Conservation (phyloP, 352 stramenopile genomes). For the Globisporangium ultimum region DNA sequence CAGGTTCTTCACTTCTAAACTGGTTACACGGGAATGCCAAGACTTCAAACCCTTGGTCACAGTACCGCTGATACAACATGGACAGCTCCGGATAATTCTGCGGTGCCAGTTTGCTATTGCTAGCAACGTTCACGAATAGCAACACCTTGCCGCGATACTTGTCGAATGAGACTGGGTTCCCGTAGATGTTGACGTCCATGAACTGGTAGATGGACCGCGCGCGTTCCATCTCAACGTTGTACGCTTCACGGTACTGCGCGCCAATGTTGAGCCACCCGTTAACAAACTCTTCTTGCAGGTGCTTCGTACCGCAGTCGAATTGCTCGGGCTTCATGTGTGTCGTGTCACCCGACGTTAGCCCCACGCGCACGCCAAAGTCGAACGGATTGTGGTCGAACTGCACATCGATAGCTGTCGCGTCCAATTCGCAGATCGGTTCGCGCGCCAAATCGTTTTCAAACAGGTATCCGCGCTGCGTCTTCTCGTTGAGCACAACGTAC, state of each 20-base stretch:
- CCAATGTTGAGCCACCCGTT: slow-evolving; percentile 1
- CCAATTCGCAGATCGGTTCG: neutral
- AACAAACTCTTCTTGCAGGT: neutral
- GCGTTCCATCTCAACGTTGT: too few relatives aligned
- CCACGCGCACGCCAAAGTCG: slow-evolving; percentile 4
- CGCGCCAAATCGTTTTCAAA: slow-evolving; percentile 7
- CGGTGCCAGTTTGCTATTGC: too few relatives aligned
- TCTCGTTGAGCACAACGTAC: slow-evolving; percentile 12
- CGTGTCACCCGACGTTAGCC: neutral
- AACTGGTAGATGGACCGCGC: too few relatives aligned
- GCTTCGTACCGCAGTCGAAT: slow-evolving; percentile 5
- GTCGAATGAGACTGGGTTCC: too few relatives aligned
- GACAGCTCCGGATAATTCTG: too few relatives aligned
- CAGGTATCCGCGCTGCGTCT: slow-evolving; percentile 3
- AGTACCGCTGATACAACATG: too few relatives aligned
- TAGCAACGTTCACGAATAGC: too few relatives aligned
- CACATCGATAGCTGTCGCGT: neutral
- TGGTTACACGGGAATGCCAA: too few relatives aligned
- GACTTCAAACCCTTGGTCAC: too few relatives aligned
- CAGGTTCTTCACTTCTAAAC: too few relatives aligned
- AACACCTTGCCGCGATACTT: too few relatives aligned
- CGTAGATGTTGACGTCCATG: too few relatives aligned
- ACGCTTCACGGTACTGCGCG: neutral
- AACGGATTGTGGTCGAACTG: slow-evolving; percentile 3
- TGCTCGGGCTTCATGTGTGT: slow-evolving; percentile 1